These are phyloP conservation scores for Amphicarpaea edgeworthii DNA, from an alignment of 306 rosid species.

Conservation along the genomic window DNA sequence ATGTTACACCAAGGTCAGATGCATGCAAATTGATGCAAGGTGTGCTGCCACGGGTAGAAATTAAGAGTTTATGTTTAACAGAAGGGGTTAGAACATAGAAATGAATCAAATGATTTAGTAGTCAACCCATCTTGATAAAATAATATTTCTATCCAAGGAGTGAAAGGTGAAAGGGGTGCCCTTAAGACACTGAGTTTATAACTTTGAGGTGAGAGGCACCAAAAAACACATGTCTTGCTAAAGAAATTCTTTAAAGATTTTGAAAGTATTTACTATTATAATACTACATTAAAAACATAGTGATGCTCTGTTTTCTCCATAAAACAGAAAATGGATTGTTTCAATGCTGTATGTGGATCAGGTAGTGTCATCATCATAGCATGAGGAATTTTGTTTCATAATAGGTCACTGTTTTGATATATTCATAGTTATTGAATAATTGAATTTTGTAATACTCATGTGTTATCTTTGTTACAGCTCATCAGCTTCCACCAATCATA, in stretches of 20 bases:
- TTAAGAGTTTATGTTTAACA: background rate
- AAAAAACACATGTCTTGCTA: background rate
- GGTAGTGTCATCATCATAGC: background rate
- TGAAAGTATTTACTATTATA: background rate
- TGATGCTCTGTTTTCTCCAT: background rate
- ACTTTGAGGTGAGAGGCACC: background rate
- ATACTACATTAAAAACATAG: background rate
- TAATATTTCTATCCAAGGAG: background rate
- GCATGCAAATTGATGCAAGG: slow-evolving; percentile 16
- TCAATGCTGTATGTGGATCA: background rate
- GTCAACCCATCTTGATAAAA: background rate
- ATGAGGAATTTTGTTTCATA: background rate
- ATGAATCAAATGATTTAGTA: background rate
- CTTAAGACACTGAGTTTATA: background rate
- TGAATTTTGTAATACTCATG: slow-evolving; percentile 16
- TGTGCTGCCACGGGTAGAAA: background rate
- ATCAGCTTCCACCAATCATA: slow-evolving; percentile 61
- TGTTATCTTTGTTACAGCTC: slow-evolving; percentile 55
- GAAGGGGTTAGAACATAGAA: slow-evolving; percentile 21
- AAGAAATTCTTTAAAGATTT: background rate
- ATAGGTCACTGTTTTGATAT: slow-evolving; percentile 15
- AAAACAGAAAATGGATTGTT: background rate
- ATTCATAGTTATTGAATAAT: slow-evolving; percentile 20
- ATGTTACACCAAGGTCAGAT: background rate
- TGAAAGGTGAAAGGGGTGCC: background rate